Percentiles rank a stretch among this genome's conserved stretches.
Evolutionary conservation across 2,329 filamentous ascomycete species (phyloP).

Genomic region (Aspergillus hortae): DNA sequence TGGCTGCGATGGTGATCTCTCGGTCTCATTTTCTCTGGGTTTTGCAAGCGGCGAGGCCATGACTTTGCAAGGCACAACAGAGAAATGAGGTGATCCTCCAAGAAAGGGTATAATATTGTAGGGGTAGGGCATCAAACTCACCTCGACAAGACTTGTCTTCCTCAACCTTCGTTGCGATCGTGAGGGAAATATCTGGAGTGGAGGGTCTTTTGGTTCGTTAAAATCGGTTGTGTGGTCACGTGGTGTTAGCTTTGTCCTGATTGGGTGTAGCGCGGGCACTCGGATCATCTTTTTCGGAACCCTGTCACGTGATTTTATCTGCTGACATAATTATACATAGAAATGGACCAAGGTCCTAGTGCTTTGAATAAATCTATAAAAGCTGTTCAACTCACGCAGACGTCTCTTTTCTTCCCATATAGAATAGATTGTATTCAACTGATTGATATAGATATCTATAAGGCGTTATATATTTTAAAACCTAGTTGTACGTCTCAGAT

Average conservation of each 20-base stretch:
- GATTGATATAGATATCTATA: too few species aligned
- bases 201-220: constrained; percentile 28
- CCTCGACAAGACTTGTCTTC: constrained; percentile 60
- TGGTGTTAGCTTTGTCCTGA: constrained; percentile 12
- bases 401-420: too few species aligned
- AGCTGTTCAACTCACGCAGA: too few species aligned
- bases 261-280: constrained; percentile 9
- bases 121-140: constrained; percentile 32
- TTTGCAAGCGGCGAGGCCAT: too few species aligned
- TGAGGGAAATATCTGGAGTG: constrained; percentile 23
- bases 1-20: background rate
- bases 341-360: too few species aligned
- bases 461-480: too few species aligned
- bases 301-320: constrained; percentile 7
- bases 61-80: too few species aligned
- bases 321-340: too few species aligned
- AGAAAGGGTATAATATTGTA: background rate
- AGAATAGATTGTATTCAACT: too few species aligned
- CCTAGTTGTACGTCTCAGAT: too few species aligned
- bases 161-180: constrained; percentile 50
- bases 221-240: constrained; percentile 42
- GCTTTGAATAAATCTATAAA: too few species aligned
- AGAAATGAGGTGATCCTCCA: background rate
- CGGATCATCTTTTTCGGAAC: constrained; percentile 9
- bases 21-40: too few species aligned